Evolutionary conservation across 2,329 filamentous ascomycete species (phyloP), one percentile per base, ranked within the genome.

Genomic region (Coleophoma cylindrospora): DNA sequence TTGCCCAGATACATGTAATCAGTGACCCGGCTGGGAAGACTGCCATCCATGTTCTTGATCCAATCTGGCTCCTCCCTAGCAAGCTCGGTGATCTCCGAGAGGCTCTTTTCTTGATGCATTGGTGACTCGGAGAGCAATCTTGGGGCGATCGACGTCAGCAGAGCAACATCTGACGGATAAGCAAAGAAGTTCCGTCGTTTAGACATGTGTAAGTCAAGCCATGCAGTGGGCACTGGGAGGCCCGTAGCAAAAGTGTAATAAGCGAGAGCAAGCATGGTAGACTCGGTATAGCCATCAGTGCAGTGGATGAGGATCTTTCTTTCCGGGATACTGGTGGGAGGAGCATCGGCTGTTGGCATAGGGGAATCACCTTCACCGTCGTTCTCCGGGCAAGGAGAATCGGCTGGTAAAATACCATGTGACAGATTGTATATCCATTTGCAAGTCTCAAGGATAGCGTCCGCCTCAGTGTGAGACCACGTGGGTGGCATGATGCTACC

Each of bases 1-100:
- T 97, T 97, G 1, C 94, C 94, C 12, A 99, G 79, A 64, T 99
- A 99, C 84, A 99, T 91, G 64, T 97, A 96, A 48, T 91, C 86
- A 40, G 96, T 72, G 37, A 99, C 81, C 13, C 92, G 82, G 64
- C 89, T 96, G 1, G 94, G 94, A 19, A 97, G 77, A 21, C 90
- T 96, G 4, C 94, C 94, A 65, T 97, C 92, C 57, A 96, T 81
- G 49, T 82, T 82, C 27, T 81, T 74, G 50, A 96, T 80, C 94
- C 94, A 99, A 34, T 75, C 73, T 1, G 92, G 92, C 60, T 90
- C 80, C 19, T 79, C 63, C 48, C 70, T 74, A 21, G 77, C 71
- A 43, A 83, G 65, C 4, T 71, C 69, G 11, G 74, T 77, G 22
- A 83, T 74, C 14, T 84, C 74, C 2, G 72, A 64, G 4, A 80